A percentile compares a stretch with the other conserved stretches of the same genome.
phyloP scores from a whole-genome alignment of 2,329 filamentous ascomycete genomes.

The Trichoderma koningii region DNA sequence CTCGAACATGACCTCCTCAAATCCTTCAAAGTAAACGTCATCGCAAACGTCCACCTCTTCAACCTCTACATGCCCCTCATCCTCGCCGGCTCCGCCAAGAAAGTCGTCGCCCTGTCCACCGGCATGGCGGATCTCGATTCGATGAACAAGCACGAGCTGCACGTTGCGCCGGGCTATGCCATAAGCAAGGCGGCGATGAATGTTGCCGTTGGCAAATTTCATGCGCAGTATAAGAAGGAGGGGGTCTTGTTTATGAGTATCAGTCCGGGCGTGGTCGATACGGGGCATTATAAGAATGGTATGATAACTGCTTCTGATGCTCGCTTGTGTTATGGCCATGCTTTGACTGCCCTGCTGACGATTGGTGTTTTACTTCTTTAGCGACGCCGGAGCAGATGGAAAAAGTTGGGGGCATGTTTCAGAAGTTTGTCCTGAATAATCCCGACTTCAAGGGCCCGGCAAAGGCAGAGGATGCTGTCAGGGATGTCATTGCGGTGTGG shows the following conservation, averaged over 20 bases:
- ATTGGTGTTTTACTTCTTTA: background rate
- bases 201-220: background rate
- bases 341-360: background rate
- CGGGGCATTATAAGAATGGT: constrained; percentile 7
- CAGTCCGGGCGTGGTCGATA: background rate
- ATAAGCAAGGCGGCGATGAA: constrained; percentile 18
- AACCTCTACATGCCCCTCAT: constrained; percentile 11
- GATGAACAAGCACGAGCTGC: background rate
- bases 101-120: constrained; percentile 7
- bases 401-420: background rate
- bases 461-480: background rate
- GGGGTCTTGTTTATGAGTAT: constrained; percentile 9
- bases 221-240: background rate
- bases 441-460: background rate
- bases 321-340: no score
- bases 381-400: constrained; percentile 1
- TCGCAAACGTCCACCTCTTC: background rate
- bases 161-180: background rate
- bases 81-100: background rate
- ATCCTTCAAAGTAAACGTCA: constrained; percentile 9
- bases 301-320: background rate
- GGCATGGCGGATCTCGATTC: constrained; percentile 7
- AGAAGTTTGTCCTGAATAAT: background rate
- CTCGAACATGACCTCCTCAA: constrained; percentile 6
- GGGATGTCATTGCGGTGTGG: constrained; percentile 9